A percentile compares a stretch with the other conserved stretches of the same genome.
phyloP scores from a whole-genome alignment of 768 basidiomycete genomes.

The Holtermannia corniformis region DNA sequence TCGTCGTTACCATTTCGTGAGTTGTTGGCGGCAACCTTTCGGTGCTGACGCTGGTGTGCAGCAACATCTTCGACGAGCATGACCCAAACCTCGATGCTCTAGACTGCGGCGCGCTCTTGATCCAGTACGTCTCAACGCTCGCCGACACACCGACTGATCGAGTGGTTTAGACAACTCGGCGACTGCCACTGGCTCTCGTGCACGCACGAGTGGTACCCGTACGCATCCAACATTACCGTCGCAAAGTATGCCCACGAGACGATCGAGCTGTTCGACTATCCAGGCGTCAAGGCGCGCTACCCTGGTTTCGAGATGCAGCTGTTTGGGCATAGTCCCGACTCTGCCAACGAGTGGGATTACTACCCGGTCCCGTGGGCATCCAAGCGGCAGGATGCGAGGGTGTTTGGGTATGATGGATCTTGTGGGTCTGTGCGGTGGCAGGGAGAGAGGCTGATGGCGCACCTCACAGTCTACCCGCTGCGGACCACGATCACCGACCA shows the following conservation, averaged over 20 bases:
- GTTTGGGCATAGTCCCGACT: constrained; percentile 39
- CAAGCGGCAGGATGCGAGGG: constrained; percentile 25
- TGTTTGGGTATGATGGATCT: constrained; percentile 39
- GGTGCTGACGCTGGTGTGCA: constrained; percentile 2
- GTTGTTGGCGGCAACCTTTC: constrained; percentile 3
- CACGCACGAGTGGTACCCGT: constrained; percentile 35
- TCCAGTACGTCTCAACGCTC: constrained; percentile 26
- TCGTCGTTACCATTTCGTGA: constrained; percentile 39
- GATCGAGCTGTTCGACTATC: constrained; percentile 30
- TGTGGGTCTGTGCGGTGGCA: constrained; percentile 17
- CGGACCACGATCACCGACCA: constrained; percentile 28
- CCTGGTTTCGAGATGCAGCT: constrained; percentile 31
- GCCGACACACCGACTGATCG: constrained; percentile 1
- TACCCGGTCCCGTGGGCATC: constrained; percentile 29
- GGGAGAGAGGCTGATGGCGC: neutral
- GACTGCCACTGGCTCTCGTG: constrained; percentile 36
- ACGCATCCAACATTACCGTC: constrained; percentile 37
- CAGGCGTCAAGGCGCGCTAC: constrained; percentile 18
- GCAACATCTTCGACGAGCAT: constrained; percentile 37
- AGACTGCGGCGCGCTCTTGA: constrained; percentile 35
- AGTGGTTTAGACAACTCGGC: constrained; percentile 32
- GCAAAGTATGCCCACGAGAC: constrained; percentile 41
- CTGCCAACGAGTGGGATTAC: constrained; percentile 40
- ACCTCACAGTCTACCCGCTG: constrained; percentile 34
- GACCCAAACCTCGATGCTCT: constrained; percentile 34